Evolutionary conservation across 2,329 filamentous ascomycete genomes (phyloP).

Genomic region (Penicillium crustosum): DNA sequence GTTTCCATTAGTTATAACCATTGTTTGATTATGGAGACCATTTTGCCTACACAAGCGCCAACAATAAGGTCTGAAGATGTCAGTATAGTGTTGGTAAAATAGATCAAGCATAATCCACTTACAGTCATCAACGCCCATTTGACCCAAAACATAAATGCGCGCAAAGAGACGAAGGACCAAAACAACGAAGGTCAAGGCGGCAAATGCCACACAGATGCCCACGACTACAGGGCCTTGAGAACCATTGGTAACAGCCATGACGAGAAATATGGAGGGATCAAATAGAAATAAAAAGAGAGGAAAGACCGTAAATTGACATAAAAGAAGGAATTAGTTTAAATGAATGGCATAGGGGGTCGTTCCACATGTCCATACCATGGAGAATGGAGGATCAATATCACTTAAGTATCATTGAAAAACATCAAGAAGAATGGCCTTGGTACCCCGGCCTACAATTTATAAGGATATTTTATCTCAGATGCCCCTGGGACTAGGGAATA

Average conservation of each 20-base stretch:
- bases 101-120: slow-evolving; percentile 6
- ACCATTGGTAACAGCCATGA: slow-evolving; percentile 21
- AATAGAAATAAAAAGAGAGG: slow-evolving; percentile 1
- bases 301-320: neutral
- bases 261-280: slow-evolving; percentile 12
- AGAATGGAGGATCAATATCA: neutral
- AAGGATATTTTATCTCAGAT: neutral
- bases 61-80: slow-evolving; percentile 31
- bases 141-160: slow-evolving; percentile 39
- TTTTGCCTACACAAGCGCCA: slow-evolving; percentile 30
- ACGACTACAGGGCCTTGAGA: slow-evolving; percentile 37
- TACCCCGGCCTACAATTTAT: neutral
- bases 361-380: slow-evolving; percentile 2
- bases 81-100: neutral
- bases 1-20: slow-evolving; percentile 2
- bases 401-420: neutral
- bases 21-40: neutral
- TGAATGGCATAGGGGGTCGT: slow-evolving; percentile 1
- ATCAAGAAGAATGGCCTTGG: neutral
- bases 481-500: slow-evolving; percentile 3
- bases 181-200: slow-evolving; percentile 39
- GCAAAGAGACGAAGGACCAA: slow-evolving; percentile 42
- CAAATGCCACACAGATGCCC: slow-evolving; percentile 40
- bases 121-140: slow-evolving; percentile 35
- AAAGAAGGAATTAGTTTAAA: slow-evolving; percentile 1